phyloP scores from a whole-genome alignment of 257 asterid species.

The Linderniella brevidens region DNA sequence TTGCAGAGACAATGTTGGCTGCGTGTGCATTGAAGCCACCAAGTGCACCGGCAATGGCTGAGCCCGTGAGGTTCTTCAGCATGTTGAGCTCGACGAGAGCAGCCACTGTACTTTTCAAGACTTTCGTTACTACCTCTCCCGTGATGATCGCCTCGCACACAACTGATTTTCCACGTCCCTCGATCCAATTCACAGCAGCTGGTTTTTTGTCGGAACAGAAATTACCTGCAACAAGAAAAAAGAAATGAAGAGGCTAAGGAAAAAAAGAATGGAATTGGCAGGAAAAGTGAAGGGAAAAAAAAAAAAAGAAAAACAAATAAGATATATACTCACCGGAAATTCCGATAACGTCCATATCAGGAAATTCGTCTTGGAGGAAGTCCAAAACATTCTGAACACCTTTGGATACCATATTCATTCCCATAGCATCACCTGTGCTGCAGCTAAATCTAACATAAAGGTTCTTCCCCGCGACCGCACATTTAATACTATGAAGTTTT shows the following conservation, averaged over 20 bases:
- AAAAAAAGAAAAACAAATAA: too few relatives aligned
- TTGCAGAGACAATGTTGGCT: background rate
- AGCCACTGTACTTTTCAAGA: background rate
- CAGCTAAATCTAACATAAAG: background rate
- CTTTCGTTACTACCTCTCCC: background rate
- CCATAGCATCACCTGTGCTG: conserved; percentile 1
- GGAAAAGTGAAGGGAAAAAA: too few relatives aligned
- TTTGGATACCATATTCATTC: too few relatives aligned
- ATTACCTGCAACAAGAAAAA: too few relatives aligned
- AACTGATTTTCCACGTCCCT: background rate
- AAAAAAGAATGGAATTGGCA: too few relatives aligned
- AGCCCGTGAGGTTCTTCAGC: conserved; percentile 1
- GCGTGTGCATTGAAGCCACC: conserved; percentile 2
- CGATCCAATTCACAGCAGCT: background rate
- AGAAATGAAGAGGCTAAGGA: too few relatives aligned
- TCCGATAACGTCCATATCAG: background rate
- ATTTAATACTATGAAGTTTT: background rate
- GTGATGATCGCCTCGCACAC: background rate
- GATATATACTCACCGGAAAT: background rate
- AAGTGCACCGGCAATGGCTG: background rate
- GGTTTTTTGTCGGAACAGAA: background rate
- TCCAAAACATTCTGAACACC: too few relatives aligned
- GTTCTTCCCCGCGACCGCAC: background rate
- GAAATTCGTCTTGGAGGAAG: background rate
- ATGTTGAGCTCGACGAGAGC: background rate